Base-by-base conservation (phyloP, 495 filamentous ascomycete genomes). In the Parathielavia hyrcaniae region DNA sequence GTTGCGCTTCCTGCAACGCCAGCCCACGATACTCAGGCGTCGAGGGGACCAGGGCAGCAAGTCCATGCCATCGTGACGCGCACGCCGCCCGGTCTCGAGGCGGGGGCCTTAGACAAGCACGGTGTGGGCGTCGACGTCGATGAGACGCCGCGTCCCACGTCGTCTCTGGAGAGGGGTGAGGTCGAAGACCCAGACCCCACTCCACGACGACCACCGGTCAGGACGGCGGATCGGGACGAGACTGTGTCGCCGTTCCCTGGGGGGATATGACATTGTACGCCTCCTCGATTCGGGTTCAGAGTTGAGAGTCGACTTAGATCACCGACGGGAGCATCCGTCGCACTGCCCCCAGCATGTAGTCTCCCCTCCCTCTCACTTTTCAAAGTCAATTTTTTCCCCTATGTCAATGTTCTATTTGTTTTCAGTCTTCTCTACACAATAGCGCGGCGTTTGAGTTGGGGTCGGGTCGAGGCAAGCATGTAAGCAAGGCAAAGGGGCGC, bases 171-270 rank as follows among this genome's bases (percentile, higher is more conserved):
- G 53, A 32, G 50, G 58, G 44, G 17, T 12, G 34, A 23, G 23
- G 6, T 39, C 6, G 60, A 50, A 39, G 70, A 72, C 35, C 60
- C 67, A 6, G 66, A 72, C 6, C 70, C 68, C 12, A 72, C 70
- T 13, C 70, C 70, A 9, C 23, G 50, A 13, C 65, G 66, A 4
- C 60, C 67, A 16, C 61, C 58, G 1, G 57, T 54, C 10, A 60
- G 55, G 26, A 56, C 54, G 13, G 38, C 22, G 16, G 60, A 62
- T 20, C 61, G 57, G 35, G 58, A 59, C 22, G 49, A 52, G 1
- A 48, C 32, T 7, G 44, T 68, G n/a, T 64, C 61, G 40, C 66
- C 63, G 34, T 63, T 66, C 38, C 61, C 63, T 1, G 63, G 58
- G 20, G 50, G 23, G 11, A 64, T 53, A 11, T 43, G 19, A 53